These are phyloP conservation scores for Penicillium dipodomyicola DNA, from an alignment of 495 filamentous ascomycete species.

Conservation along the genomic window DNA sequence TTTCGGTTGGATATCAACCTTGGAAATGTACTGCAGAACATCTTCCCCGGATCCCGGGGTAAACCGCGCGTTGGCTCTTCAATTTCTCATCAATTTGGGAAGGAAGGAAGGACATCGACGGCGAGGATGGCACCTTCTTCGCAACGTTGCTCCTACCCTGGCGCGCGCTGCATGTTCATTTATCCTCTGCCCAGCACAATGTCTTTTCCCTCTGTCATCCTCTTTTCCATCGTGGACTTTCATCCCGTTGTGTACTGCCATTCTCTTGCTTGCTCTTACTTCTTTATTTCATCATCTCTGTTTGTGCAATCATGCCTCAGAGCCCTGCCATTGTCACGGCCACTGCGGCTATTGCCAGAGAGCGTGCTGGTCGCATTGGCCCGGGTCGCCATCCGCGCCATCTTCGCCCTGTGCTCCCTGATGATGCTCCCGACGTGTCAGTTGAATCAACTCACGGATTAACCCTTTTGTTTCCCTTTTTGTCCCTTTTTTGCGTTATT, in stretches of 20 bases:
- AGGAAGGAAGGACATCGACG: neutral
- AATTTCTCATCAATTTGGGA: neutral
- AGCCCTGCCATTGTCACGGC: conserved; percentile 2
- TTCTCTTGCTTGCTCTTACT: neutral
- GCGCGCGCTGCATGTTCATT: neutral
- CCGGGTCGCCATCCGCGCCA: conserved; percentile 6
- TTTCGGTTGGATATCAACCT: neutral
- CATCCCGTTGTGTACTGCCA: neutral
- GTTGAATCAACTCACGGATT: conserved; percentile 3
- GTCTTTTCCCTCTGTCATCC: neutral
- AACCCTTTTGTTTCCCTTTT: neutral
- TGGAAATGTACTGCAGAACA: neutral
- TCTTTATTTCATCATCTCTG: neutral
- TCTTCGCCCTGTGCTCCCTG: neutral
- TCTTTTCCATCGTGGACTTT: neutral
- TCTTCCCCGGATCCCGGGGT: neutral
- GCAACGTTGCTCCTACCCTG: neutral
- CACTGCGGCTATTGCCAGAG: conserved; percentile 17
- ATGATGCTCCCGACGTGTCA: conserved; percentile 24
- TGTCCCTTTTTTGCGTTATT: neutral
- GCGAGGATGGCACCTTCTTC: neutral
- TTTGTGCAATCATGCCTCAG: neutral
- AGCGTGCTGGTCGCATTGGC: conserved; percentile 16
- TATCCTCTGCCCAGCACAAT: neutral
- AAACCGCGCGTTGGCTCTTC: neutral